phyloP scores from a whole-genome alignment of 257 asterid species.

The Nicotiana sylvestris region DNA sequence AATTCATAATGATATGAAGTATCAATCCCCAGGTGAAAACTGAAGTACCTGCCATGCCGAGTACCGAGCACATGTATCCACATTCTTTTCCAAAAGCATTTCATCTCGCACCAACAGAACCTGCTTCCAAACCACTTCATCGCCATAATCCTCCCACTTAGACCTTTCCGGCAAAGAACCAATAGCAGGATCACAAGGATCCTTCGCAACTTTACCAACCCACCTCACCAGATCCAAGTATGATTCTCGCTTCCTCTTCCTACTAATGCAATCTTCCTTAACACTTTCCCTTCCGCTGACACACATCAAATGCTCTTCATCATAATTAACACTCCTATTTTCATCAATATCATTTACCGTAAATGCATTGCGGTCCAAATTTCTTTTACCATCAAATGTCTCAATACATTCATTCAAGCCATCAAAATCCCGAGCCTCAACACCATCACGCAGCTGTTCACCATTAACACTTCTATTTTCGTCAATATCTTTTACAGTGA shows the following conservation, averaged over 20 bases:
- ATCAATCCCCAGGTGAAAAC: neutral
- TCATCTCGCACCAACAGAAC: constrained; percentile 54
- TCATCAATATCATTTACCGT: neutral
- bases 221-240: constrained; percentile 44
- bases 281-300: constrained; percentile 1
- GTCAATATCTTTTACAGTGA: too few species aligned
- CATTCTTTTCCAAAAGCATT: constrained; percentile 42
- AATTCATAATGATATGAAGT: neutral
- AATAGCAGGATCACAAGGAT: constrained; percentile 50
- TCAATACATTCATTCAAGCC: neutral
- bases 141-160: constrained; percentile 65
- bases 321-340: neutral
- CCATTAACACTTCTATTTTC: neutral
- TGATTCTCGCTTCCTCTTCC: constrained; percentile 62
- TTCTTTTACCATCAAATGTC: neutral
- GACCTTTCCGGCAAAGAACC: constrained; percentile 51
- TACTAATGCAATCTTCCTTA: constrained; percentile 17
- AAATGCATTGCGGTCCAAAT: neutral
- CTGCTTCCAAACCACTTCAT: constrained; percentile 64
- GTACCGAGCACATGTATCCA: constrained; percentile 39
- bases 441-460: neutral
- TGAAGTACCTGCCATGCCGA: constrained; percentile 46
- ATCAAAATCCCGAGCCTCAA: neutral
- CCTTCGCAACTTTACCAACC: constrained; percentile 54
- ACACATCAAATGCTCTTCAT: neutral